phyloP scores from a whole-genome alignment of 2,329 filamentous ascomycete species.

The Aspergillus latus region DNA sequence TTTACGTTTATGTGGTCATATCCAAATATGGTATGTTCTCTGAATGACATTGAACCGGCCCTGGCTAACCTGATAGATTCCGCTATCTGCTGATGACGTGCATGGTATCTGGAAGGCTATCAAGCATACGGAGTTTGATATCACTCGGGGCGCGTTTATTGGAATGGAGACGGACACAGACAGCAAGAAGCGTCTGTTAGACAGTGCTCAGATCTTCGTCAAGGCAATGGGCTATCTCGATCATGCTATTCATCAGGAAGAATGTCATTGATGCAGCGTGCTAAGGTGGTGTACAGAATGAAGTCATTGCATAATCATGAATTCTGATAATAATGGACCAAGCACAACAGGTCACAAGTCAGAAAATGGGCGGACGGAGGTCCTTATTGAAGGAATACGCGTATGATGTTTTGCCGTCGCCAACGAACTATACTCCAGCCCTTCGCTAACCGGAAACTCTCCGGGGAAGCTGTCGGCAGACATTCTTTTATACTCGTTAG shows the following conservation, averaged over 20 bases:
- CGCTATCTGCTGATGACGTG: slow-evolving; percentile 64
- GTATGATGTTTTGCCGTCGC: slow-evolving; percentile 26
- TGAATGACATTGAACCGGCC: slow-evolving; percentile 12
- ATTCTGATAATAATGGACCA: slow-evolving; percentile 1
- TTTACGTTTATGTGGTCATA: slow-evolving; percentile 77
- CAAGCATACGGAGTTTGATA: slow-evolving; percentile 60
- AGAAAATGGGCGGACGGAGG: slow-evolving; percentile 33
- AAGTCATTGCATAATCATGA: slow-evolving; percentile 6
- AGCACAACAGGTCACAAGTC: slow-evolving; percentile 20
- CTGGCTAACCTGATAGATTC: slow-evolving; percentile 52
- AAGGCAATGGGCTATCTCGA: slow-evolving; percentile 40
- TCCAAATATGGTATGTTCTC: slow-evolving; percentile 55
- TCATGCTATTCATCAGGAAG: slow-evolving; percentile 33
- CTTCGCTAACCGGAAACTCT: slow-evolving; percentile 35
- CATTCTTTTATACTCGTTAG: slow-evolving; percentile 10
- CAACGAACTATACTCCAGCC: slow-evolving; percentile 26
- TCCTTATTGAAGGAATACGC: slow-evolving; percentile 22
- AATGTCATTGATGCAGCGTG: slow-evolving; percentile 10
- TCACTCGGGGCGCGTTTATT: slow-evolving; percentile 67
- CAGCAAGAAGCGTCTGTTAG: slow-evolving; percentile 65
- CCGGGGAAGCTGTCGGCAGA: slow-evolving; percentile 35
- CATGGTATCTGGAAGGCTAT: slow-evolving; percentile 69
- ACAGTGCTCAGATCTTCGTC: slow-evolving; percentile 75
- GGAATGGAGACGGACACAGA: slow-evolving; percentile 60
- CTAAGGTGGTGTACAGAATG: slow-evolving; percentile 5